Evolutionary conservation across 1,139 yeast species (phyloP), one percentile per base, ranked within the genome.

Genomic region (Suhomyces ambrosiae): DNA sequence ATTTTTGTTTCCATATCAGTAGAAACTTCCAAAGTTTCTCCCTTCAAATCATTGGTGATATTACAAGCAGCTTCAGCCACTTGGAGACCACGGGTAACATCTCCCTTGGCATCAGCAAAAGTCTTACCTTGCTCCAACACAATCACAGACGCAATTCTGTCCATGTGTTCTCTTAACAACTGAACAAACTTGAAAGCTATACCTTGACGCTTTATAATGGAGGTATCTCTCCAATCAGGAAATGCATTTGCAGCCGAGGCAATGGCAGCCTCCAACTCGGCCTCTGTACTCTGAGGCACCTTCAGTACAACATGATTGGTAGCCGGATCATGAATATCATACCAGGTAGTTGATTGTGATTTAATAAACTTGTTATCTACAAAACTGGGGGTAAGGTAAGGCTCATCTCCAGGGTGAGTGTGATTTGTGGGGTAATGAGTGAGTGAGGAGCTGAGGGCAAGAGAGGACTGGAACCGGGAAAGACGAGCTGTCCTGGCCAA

Each of bases 81-180:
- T 62, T 85, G 94, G 37, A 85, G 71, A 21, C 94, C 94, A 47
- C 94, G 72, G 49, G 83, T 72, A 25, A 85, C 92, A 56, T 85
- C 94, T 18, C 92, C 92, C 54, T 74, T 67, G 41, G 94, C 92
- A 52, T 85, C 92, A 28, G 78, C 77, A 60, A 82, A 79, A 12
- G 92, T 82, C 62, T 85, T 85, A 37, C 94, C 94, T 63, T 85
- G 92, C 63, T 85, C 92, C 50, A 81, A 69, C 29, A 85, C 88
- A 58, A 85, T 85, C 48, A 80, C 71, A 12, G 79, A 74, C 3
- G 94, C 94, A 30, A 85, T 65, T 43, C 85, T 61, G 59, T 85
- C 89, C 81, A 81, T 77, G 64, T 84, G 80, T 41, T 69, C 75
- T 43, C 83, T 74, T 53, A 85, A 76, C 44, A 85, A 71, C 54